A percentile compares a stretch with the other conserved stretches of the same genome.
Evolutionary conservation across 768 basidiomycete genomes (phyloP).

Genomic region (Pleurotus platypus): DNA sequence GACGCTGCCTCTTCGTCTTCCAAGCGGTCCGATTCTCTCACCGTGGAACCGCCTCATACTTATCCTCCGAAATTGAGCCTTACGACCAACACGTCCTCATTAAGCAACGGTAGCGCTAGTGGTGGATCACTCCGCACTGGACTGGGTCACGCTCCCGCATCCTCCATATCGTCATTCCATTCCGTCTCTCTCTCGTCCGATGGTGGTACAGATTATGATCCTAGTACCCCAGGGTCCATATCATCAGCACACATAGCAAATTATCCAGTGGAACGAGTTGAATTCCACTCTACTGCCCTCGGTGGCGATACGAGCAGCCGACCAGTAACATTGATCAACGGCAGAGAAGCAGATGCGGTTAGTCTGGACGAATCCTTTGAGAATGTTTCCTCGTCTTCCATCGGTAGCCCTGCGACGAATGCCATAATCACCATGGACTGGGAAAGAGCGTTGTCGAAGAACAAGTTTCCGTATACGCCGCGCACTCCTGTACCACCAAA

Average conservation of each 20-base stretch:
- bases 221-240: slow-evolving; percentile 37
- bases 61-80: slow-evolving; percentile 47
- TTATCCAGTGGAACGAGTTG: slow-evolving; percentile 41
- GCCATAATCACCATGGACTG: slow-evolving; percentile 45
- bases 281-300: slow-evolving; percentile 13
- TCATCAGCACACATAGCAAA: slow-evolving; percentile 38
- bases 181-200: slow-evolving; percentile 77
- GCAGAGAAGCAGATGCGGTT: slow-evolving; percentile 42
- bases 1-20: slow-evolving; percentile 32
- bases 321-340: slow-evolving; percentile 15
- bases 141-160: slow-evolving; percentile 52
- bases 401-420: slow-evolving; percentile 49
- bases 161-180: slow-evolving; percentile 80
- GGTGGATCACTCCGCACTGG: slow-evolving; percentile 18
- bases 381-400: slow-evolving; percentile 53
- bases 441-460: slow-evolving; percentile 38
- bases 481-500: slow-evolving; percentile 37
- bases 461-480: slow-evolving; percentile 2
- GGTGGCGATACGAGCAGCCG: background rate
- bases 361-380: slow-evolving; percentile 76
- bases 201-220: slow-evolving; percentile 31
- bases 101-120: background rate
- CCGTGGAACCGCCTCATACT: slow-evolving; percentile 54
- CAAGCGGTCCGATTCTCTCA: slow-evolving; percentile 42
- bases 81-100: slow-evolving; percentile 21